Conservation (phyloP, 768 basidiomycete genomes). For the Cystofilobasidium macerans region DNA sequence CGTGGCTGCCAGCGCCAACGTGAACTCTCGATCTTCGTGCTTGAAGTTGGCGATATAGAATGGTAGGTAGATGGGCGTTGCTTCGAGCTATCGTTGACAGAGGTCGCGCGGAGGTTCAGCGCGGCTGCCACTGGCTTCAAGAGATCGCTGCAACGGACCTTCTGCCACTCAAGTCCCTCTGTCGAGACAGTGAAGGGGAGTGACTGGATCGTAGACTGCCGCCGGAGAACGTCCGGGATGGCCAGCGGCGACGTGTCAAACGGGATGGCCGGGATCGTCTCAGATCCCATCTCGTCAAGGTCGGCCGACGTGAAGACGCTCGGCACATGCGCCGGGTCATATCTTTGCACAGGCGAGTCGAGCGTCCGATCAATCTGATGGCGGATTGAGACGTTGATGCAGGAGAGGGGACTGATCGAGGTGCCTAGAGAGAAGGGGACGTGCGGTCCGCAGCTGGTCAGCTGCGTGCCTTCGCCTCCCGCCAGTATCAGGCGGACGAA, state of each 20-base stretch:
- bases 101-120: neutral
- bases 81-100: slow-evolving; percentile 5
- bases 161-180: neutral
- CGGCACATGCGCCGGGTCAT: neutral
- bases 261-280: slow-evolving; percentile 8
- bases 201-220: neutral
- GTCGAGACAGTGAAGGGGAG: neutral
- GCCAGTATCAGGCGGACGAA: neutral
- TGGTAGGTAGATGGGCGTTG: slow-evolving; percentile 15
- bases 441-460: neutral
- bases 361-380: neutral
- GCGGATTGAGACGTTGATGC: neutral
- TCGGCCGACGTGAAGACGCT: neutral
- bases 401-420: neutral
- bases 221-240: neutral
- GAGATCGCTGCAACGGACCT: slow-evolving; percentile 5
- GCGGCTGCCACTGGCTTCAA: neutral
- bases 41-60: slow-evolving; percentile 7
- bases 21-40: neutral
- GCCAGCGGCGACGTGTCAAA: slow-evolving; percentile 16
- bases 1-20: neutral
- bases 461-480: too few relatives aligned
- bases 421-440: neutral
- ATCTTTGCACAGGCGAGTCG: neutral
- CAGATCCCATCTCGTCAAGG: neutral